A percentile compares a stretch with the other conserved stretches of the same genome.
phyloP scores from a whole-genome alignment of 2,329 filamentous ascomycete species.

The Aureobasidium sp. region DNA sequence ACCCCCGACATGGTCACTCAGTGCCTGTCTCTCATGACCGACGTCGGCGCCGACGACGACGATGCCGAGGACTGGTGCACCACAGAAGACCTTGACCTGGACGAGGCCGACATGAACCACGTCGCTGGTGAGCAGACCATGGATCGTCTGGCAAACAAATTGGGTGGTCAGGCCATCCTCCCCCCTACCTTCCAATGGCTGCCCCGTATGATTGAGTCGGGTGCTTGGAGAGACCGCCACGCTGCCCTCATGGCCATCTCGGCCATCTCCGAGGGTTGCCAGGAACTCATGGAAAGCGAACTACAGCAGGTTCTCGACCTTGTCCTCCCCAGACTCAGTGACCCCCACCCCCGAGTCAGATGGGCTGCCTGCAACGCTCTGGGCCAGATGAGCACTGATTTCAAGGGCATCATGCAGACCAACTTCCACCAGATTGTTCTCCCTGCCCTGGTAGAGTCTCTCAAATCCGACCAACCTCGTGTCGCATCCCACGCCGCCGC shows the following conservation, averaged over 20 bases:
- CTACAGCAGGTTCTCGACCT: constrained; percentile 88
- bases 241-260: constrained; percentile 98
- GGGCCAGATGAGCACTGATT: constrained; percentile 99
- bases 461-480: constrained; percentile 80
- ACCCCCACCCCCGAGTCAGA: constrained; percentile 85
- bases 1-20: constrained; percentile 97
- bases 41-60: constrained; percentile 88
- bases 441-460: constrained; percentile 82
- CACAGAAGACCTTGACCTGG: constrained; percentile 87
- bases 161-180: constrained; percentile 86
- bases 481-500: constrained; percentile 96
- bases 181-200: constrained; percentile 95
- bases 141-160: constrained; percentile 94
- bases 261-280: constrained; percentile 93
- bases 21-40: constrained; percentile 95
- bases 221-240: constrained; percentile 89
- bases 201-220: constrained; percentile 92
- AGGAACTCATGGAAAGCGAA: constrained; percentile 91
- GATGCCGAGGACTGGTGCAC: constrained; percentile 90
- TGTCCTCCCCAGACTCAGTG: constrained; percentile 83
- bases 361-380: constrained; percentile 97
- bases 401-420: constrained; percentile 94
- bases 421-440: constrained; percentile 86
- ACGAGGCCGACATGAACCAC: constrained; percentile 95
- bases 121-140: constrained; percentile 97